A percentile compares a stretch with the other conserved stretches of the same genome.
These are phyloP conservation scores for Fusarium scirpi DNA, from an alignment of 2,329 filamentous ascomycete genomes.

Conservation along the genomic window DNA sequence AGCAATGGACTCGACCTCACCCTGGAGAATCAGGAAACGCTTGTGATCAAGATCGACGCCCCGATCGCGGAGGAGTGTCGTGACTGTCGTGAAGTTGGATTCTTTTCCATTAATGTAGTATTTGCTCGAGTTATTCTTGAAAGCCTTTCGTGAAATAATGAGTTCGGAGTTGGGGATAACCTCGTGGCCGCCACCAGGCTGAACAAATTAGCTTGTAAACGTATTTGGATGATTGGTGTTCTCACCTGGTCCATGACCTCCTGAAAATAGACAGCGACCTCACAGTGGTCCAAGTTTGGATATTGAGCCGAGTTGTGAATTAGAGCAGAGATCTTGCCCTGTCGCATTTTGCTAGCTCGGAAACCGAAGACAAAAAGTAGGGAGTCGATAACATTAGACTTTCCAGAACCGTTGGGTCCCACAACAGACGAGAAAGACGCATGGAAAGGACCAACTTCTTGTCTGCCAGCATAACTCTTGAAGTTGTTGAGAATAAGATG, in stretches of 20 bases:
- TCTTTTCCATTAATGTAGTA: constrained; percentile 95
- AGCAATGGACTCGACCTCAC: constrained; percentile 97
- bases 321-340: constrained; percentile 96
- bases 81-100: constrained; percentile 93
- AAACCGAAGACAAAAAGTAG: constrained; percentile 99
- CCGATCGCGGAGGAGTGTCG: constrained; percentile 83
- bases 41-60: constrained; percentile 98
- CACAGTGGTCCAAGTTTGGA: constrained; percentile 88
- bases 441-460: constrained; percentile 97
- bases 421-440: constrained; percentile 98
- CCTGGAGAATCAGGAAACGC: constrained; percentile 95
- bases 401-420: constrained; percentile 96
- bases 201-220: constrained; percentile 45
- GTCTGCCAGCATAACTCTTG: constrained; percentile 96
- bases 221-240: neutral
- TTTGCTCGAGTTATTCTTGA: constrained; percentile 98
- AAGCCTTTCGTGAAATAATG: constrained; percentile 89
- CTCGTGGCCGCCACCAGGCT: constrained; percentile 79
- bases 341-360: constrained; percentile 98
- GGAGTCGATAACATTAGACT: constrained; percentile 99
- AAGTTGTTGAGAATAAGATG: constrained; percentile 95
- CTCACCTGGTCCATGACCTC: constrained; percentile 87
- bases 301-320: constrained; percentile 96
- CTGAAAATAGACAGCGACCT: constrained; percentile 96
- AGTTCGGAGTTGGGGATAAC: constrained; percentile 86